Percentiles rank a stretch among this genome's conserved stretches.
phyloP scores from a whole-genome alignment of 1,284 basidiomycete species.

The Tilletia indica region DNA sequence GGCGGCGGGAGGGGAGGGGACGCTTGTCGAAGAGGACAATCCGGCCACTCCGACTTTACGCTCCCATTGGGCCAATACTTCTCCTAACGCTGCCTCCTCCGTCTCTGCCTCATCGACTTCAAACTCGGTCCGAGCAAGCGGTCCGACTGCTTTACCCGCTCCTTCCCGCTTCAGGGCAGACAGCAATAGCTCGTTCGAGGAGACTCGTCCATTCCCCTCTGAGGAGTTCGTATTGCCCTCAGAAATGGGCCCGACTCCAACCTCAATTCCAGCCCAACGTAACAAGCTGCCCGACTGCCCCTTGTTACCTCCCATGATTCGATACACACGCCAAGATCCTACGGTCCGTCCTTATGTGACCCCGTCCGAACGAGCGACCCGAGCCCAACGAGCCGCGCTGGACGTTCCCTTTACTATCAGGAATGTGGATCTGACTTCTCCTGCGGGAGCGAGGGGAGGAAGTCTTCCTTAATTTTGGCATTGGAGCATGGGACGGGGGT shows the following conservation, averaged over 20 bases:
- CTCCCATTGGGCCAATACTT: not conserved
- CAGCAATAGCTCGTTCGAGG: not conserved
- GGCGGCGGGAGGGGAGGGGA: no score
- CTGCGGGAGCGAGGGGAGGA: constrained; percentile 7
- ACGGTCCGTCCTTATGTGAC: not conserved
- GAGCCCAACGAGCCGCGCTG: not conserved
- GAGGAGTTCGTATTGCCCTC: no score
- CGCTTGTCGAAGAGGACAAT: not conserved
- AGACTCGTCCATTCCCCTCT: no score
- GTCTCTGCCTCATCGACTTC: not conserved
- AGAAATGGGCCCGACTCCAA: no score
- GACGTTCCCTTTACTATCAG: not conserved
- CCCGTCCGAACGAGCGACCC: not conserved
- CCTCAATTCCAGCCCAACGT: not conserved
- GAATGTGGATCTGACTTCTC: constrained; percentile 1
- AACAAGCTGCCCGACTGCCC: not conserved
- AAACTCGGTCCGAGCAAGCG: not conserved
- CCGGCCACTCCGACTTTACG: constrained; percentile 6
- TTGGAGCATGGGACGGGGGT: constrained; percentile 37
- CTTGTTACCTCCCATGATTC: constrained; percentile 5
- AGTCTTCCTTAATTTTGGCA: constrained; percentile 31
- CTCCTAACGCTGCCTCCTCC: not conserved
- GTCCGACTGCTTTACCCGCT: not conserved
- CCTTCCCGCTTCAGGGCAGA: not conserved
- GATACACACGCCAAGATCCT: not conserved